Evolutionary conservation across 306 rosid species (phyloP).

Genomic region (Abrus precatorius): DNA sequence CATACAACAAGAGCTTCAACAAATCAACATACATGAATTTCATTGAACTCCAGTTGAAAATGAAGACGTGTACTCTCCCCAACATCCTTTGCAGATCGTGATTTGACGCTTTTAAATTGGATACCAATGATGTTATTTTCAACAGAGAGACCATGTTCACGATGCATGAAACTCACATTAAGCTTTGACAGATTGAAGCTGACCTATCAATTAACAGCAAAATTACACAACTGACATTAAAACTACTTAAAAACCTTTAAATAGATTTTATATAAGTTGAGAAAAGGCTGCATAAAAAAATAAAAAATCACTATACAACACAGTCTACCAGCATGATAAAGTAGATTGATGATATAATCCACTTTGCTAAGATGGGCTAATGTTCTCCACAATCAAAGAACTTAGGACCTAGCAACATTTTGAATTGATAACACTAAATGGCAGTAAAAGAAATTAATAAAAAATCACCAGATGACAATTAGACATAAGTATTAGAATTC

Average conservation of each 20-base stretch:
- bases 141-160: conserved; percentile 66
- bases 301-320: conserved; percentile 1
- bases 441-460: neutral
- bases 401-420: neutral
- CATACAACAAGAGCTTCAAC: conserved; percentile 40
- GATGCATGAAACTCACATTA: conserved; percentile 73
- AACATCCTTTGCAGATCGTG: conserved; percentile 62
- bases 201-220: conserved; percentile 62
- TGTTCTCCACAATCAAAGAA: conserved; percentile 13
- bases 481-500: neutral
- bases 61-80: conserved; percentile 90
- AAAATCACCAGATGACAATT: neutral
- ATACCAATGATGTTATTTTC: conserved; percentile 83
- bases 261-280: neutral
- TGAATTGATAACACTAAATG: conserved; percentile 1
- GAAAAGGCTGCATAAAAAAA: conserved; percentile 23
- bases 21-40: conserved; percentile 81
- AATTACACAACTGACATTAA: conserved; percentile 34
- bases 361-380: conserved; percentile 5
- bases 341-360: conserved; percentile 18
- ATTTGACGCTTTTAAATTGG: conserved; percentile 74
- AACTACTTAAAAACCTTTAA: conserved; percentile 28
- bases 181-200: conserved; percentile 79
- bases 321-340: neutral
- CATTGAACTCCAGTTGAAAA: conserved; percentile 79